A percentile compares a stretch with the other conserved stretches of the same genome.
These are phyloP conservation scores for Pseudonectria buxi DNA, from an alignment of 2,329 filamentous ascomycete genomes.

Conservation along the genomic window DNA sequence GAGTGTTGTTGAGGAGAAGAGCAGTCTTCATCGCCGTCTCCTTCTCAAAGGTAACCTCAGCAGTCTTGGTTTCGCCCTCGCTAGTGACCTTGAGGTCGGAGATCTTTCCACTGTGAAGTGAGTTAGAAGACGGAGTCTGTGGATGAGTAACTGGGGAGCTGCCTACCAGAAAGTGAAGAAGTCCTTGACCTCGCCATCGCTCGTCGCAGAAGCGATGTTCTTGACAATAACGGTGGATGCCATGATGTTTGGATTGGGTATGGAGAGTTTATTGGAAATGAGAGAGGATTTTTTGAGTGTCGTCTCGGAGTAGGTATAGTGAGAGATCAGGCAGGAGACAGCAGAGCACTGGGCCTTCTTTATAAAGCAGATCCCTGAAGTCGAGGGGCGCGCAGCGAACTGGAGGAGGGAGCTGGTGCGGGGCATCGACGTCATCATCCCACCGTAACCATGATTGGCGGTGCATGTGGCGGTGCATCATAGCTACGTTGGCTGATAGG, in stretches of 20 bases:
- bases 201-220: slow-evolving; percentile 76
- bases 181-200: slow-evolving; percentile 85
- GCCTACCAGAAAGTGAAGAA: slow-evolving; percentile 95
- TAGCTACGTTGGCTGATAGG: slow-evolving; percentile 2
- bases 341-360: not conserved
- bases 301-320: slow-evolving; percentile 2
- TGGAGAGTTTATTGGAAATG: slow-evolving; percentile 1
- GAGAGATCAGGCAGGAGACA: slow-evolving; percentile 9
- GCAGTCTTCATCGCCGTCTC: slow-evolving; percentile 95
- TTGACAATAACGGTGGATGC: slow-evolving; percentile 73
- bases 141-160: not conserved
- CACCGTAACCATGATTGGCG: slow-evolving; percentile 16
- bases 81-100: slow-evolving; percentile 69
- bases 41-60: slow-evolving; percentile 95
- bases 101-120: slow-evolving; percentile 72
- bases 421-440: slow-evolving; percentile 24
- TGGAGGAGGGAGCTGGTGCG: slow-evolving; percentile 20
- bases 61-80: slow-evolving; percentile 64
- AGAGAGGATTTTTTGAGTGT: slow-evolving; percentile 1
- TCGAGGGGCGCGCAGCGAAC: no score
- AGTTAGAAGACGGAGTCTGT: slow-evolving; percentile 11
- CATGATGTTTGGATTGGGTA: slow-evolving; percentile 35
- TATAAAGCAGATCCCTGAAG: not conserved
- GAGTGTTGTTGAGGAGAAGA: slow-evolving; percentile 92
- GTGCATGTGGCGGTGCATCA: slow-evolving; percentile 14